Evolutionary conservation across 2,329 filamentous ascomycete species (phyloP), one percentile per base, ranked within the genome.

Genomic region (Parastagonospora avenae): DNA sequence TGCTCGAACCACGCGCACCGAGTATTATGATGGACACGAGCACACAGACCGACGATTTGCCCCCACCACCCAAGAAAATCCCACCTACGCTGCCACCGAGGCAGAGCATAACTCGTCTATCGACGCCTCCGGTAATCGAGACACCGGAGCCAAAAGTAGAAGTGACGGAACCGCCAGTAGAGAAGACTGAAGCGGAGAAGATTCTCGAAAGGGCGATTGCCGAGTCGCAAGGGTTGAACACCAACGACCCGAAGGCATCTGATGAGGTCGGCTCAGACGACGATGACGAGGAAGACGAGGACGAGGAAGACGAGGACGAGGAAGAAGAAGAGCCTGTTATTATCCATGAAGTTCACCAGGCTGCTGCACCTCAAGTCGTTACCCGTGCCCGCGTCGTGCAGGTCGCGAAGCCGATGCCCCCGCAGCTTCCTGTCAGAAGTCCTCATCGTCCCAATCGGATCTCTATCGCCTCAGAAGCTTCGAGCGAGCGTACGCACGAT

Each of bases 361-460:
- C 84, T 37, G 77, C 85, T 41, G 82, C 83, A 2, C 85, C 88
- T 1, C 85, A 88, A 46, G 82, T 85, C 48, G 85, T 92, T 49
- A 88, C 85, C 33, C 88, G 90, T 66, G 90, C 91, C 19, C 88
- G 88, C 43, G 79, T 97, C 43, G 90, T 97, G 27, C 92, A 85
- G 39, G 96, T 97, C 51, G 86, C 90, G 10, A 95, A 93, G 75
- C 84, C 91, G 31, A 75, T 87, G 1, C 85, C 91, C 1, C 92
- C 92, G 1, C 86, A 89, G 8, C 81, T 96, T 10, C 92, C 92
- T 1, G 81, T 85, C 2, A 82, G 92, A 41, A 96, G 89, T 67
- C 88, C 91, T 1, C 86, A 86, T 52, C 76, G 78, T 24, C 19
- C 19, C 35, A 73, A 67, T 46, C 60, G 73, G 15, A 59, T 74